Evolutionary conservation across 1,284 basidiomycete genomes (phyloP).

Genomic region (Waitea zeae): DNA sequence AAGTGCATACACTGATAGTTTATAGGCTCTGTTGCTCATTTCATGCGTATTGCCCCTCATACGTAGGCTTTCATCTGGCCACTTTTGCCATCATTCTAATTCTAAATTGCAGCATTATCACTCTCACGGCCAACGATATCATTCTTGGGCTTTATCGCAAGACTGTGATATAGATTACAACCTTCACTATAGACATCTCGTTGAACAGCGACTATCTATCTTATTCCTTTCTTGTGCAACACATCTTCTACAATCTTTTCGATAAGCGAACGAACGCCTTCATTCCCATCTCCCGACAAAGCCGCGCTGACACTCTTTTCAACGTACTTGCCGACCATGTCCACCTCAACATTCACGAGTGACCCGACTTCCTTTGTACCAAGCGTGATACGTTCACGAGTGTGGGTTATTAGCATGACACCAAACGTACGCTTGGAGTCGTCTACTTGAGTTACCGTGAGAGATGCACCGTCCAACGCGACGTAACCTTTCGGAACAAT

Average conservation of each 20-base stretch:
- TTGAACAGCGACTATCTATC: constrained; percentile 4
- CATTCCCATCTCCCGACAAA: constrained; percentile 40
- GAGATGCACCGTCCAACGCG: constrained; percentile 85
- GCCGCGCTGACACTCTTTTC: constrained; percentile 67
- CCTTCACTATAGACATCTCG: neutral
- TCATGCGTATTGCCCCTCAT: constrained; percentile 83
- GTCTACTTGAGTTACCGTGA: constrained; percentile 80
- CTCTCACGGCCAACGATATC: constrained; percentile 75
- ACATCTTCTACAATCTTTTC: constrained; percentile 59
- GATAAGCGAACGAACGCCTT: constrained; percentile 39
- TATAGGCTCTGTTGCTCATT: constrained; percentile 78
- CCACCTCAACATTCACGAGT: constrained; percentile 89
- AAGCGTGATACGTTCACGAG: constrained; percentile 79
- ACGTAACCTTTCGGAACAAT: constrained; percentile 96
- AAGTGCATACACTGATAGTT: neutral
- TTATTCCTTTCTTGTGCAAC: constrained; percentile 31
- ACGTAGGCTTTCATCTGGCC: constrained; percentile 57
- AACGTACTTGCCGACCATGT: constrained; percentile 84
- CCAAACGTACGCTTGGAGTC: constrained; percentile 60
- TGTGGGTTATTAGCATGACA: constrained; percentile 93
- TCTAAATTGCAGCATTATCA: constrained; percentile 45
- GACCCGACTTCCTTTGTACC: constrained; percentile 60
- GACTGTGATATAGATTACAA: neutral
- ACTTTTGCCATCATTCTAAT: neutral
- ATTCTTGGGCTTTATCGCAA: constrained; percentile 59